Percentiles rank a stretch among this genome's conserved stretches.
Evolutionary conservation across 164 flowering plant species (phyloP).

Genomic region (Liriodendron chinense): DNA sequence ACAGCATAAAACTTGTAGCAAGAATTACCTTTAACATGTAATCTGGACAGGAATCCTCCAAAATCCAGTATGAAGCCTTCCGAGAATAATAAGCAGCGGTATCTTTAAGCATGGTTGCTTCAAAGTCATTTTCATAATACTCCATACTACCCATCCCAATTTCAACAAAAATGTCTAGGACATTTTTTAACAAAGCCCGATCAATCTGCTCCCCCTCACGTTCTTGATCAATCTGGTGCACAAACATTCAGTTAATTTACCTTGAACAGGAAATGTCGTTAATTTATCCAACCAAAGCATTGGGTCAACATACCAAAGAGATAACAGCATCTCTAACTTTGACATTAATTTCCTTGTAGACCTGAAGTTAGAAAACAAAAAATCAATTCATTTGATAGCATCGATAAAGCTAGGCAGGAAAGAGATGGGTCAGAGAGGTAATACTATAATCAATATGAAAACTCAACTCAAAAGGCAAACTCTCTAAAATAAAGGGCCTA

Average conservation of each 20-base stretch:
- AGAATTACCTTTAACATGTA: slow-evolving; percentile 65
- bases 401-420: background rate
- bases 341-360: slow-evolving; percentile 16
- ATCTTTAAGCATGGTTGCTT: slow-evolving; percentile 56
- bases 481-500: background rate
- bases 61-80: slow-evolving; percentile 80
- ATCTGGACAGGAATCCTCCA: slow-evolving; percentile 86
- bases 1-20: background rate
- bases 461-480: background rate
- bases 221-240: slow-evolving; percentile 18
- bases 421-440: background rate
- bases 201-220: slow-evolving; percentile 68
- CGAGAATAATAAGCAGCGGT: slow-evolving; percentile 77
- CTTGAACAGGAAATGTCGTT: background rate
- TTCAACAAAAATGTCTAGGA: slow-evolving; percentile 74
- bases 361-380: background rate
- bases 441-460: background rate
- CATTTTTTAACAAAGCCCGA: slow-evolving; percentile 71
- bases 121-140: slow-evolving; percentile 65
- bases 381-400: background rate
- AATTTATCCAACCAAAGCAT: too few species aligned
- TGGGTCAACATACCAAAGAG: slow-evolving; percentile 11
- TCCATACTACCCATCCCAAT: slow-evolving; percentile 80
- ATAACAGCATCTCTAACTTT: slow-evolving; percentile 24
- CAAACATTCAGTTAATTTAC: background rate